These are phyloP conservation scores for Cruciata laevipes DNA, from an alignment of 257 asterid genomes.

Conservation along the genomic window DNA sequence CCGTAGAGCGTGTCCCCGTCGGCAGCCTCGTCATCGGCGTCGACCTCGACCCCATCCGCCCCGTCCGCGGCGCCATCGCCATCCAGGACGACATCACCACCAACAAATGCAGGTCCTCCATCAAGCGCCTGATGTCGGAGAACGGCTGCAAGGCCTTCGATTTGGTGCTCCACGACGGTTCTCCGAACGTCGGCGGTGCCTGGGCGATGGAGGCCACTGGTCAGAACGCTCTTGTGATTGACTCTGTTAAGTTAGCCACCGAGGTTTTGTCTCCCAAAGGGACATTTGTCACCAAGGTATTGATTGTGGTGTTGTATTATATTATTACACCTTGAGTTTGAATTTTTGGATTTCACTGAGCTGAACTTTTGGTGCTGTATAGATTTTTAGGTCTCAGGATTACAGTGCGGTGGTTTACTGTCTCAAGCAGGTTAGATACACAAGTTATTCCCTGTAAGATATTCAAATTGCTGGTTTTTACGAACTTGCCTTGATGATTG, in stretches of 20 bases:
- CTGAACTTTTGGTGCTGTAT: not conserved
- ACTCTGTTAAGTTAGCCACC: constrained; percentile 78
- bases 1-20: constrained; percentile 67
- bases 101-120: constrained; percentile 51
- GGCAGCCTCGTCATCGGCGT: constrained; percentile 84
- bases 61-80: constrained; percentile 74
- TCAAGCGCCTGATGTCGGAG: constrained; percentile 72
- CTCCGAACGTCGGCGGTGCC: constrained; percentile 93
- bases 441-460: not conserved
- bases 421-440: constrained; percentile 67
- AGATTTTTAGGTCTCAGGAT: constrained; percentile 97
- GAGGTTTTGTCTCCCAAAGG: constrained; percentile 85
- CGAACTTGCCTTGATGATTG: not conserved
- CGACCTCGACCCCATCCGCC: constrained; percentile 76
- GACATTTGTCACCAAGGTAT: constrained; percentile 78
- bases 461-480: not conserved
- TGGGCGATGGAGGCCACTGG: constrained; percentile 90
- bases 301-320: not conserved
- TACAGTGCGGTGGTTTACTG: constrained; percentile 78
- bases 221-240: constrained; percentile 86
- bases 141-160: constrained; percentile 68
- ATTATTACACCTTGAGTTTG: not conserved
- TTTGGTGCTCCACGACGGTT: constrained; percentile 81
- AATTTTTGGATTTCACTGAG: not conserved
- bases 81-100: constrained; percentile 72